Evolutionary conservation across 495 filamentous ascomycete species (phyloP).

Genomic region (Xylaria telfairii): DNA sequence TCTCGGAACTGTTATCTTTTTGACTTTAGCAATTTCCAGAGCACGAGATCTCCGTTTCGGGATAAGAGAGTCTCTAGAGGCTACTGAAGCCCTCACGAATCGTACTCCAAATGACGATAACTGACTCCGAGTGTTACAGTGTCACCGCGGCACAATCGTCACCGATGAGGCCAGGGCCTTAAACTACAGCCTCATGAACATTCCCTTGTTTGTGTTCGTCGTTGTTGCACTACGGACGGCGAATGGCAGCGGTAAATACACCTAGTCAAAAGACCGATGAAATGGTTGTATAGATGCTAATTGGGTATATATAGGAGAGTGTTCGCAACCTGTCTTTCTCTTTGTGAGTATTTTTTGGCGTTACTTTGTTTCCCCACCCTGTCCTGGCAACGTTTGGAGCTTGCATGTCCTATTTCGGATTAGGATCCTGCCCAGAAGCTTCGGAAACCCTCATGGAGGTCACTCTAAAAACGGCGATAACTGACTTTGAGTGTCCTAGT

Average conservation of each 20-base stretch:
- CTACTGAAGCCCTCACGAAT: too few species aligned
- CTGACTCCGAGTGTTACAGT: too few species aligned
- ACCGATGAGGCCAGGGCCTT: slow-evolving; percentile 47
- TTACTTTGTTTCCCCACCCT: background rate
- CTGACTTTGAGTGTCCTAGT: slow-evolving; percentile 14
- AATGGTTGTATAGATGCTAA: slow-evolving; percentile 3
- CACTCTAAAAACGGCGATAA: background rate
- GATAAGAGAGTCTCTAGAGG: too few species aligned
- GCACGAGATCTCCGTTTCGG: too few species aligned
- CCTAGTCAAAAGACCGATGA: background rate
- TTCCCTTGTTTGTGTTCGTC: slow-evolving; percentile 55
- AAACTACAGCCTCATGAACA: slow-evolving; percentile 53
- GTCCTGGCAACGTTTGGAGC: background rate
- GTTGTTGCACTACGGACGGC: slow-evolving; percentile 48
- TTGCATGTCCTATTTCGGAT: background rate
- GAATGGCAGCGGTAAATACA: slow-evolving; percentile 38
- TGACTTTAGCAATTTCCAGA: too few species aligned
- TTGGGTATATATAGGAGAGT: slow-evolving; percentile 17
- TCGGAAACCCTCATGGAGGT: background rate
- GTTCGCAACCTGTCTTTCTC: slow-evolving; percentile 34
- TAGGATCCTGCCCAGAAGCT: background rate
- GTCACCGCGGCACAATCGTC: slow-evolving; percentile 49
- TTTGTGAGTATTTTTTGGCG: background rate
- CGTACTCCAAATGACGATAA: too few species aligned
- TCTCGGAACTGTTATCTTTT: too few species aligned